Conservation (phyloP, 495 filamentous ascomycete species). For the Xylaria castorea region DNA sequence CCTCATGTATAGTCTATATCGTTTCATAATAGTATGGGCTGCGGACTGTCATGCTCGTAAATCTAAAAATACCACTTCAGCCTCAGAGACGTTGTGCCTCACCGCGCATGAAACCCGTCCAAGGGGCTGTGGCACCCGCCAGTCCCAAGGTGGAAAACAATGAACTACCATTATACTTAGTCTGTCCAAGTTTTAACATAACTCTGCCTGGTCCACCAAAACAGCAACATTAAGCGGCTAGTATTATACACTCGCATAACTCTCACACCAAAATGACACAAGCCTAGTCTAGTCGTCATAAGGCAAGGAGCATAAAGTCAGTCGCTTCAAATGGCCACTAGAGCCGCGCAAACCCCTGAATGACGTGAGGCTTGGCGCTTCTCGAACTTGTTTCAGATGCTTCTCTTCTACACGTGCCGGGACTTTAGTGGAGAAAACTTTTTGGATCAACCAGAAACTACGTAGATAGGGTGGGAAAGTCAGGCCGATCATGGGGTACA, state of each 20-base stretch:
- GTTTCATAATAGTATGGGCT: neutral
- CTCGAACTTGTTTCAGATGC: slow-evolving; percentile 23
- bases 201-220: too few species aligned
- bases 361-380: slow-evolving; percentile 13
- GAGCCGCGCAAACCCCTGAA: slow-evolving; percentile 2
- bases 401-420: slow-evolving; percentile 14
- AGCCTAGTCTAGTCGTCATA: neutral
- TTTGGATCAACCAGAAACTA: slow-evolving; percentile 1
- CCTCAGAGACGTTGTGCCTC: neutral
- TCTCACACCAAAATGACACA: neutral
- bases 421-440: neutral
- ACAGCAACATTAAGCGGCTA: neutral
- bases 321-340: neutral
- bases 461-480: neutral
- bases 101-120: neutral
- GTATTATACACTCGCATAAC: neutral
- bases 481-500: slow-evolving; percentile 19
- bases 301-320: neutral
- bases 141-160: neutral
- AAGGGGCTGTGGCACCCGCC: neutral
- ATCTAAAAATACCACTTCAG: slow-evolving; percentile 8
- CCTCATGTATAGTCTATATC: neutral
- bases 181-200: neutral
- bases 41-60: neutral
- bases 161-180: neutral